Evolutionary conservation across 2,329 filamentous ascomycete genomes (phyloP), one percentile per base, ranked within the genome.

Genomic region (Fusarium tricinctum): DNA sequence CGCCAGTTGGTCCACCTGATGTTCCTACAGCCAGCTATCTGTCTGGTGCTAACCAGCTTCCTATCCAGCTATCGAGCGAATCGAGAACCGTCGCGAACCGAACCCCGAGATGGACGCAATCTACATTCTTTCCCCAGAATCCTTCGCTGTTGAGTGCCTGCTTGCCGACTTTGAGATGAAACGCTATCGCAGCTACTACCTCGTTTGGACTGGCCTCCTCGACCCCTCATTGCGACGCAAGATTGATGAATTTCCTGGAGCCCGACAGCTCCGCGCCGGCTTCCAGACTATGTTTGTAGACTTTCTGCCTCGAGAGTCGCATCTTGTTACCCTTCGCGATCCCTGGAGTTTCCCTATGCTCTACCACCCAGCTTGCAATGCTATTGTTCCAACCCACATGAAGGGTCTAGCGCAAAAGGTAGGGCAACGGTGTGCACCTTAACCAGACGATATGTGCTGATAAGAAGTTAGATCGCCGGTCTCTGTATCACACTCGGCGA

Each of bases 271-370:
- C 74, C 92, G 97, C 65, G 89, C 88, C n/a, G 88, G 90, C 55
- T 94, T 94, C 76, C 89, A 91, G 62, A 92, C 94, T 6, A 83
- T 98, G 56, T 92, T 94, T 53, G 88, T 97, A 77, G 92, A 97
- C 78, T 99, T 91, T 78, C 95, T 89, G 76, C 94, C 96, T 8
- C 89, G 93, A 75, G 96, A 99, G 81, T 96, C 94, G 8, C 92
- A 97, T 74, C 82, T 99, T 40, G 85, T 97, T 73, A 97, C 93
- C 1, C 97, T 99, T 75, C 86, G 92, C 76, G 95, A 99, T 77
- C 95, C 96, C 1, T 97, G 92, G 90, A 98, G 95, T 80, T 99
- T 99, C 75, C 94, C 94, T 1, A 87, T 94, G 51, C 84, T 99
- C 61, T 99, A 92, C 81, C 95, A 99, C 77, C 95, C 95, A 2